Evolutionary conservation across 768 basidiomycete genomes (phyloP), one percentile per base, ranked within the genome.

Genomic region (Phylloporus scabripes): DNA sequence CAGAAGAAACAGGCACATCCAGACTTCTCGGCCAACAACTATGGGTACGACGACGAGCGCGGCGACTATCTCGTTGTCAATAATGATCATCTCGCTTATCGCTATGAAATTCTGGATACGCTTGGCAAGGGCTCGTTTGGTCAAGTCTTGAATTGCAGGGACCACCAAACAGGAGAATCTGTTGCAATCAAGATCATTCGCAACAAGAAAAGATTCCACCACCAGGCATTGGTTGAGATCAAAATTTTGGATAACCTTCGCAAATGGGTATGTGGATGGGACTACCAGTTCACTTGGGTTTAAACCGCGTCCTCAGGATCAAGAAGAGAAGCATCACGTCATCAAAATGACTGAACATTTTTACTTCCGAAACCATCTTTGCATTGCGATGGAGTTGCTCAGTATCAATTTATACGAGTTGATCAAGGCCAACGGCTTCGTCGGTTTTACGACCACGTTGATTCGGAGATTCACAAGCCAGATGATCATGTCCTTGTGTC

Each of bases 181-280:
- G 91, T 98, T 9, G 96, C 96, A 15, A 84, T 99, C 72, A 99
- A 99, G 77, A 98, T 99, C 54, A 98, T 99, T 59, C 83, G 96
- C 34, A 98, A 98, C 74, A 98, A 97, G 77, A 97, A 98, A 70
- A 79, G 96, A 42, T 98, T 98, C 74, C 94, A 98, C 66, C 91
- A 95, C 60, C 96, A 98, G 67, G 96, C 95, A 1, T 68, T 98
- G 38, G 94, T 98, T n/a, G 96, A 98, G 72, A 95, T 98, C 70
- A 97, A 97, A 71, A 97, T 99, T 50, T 72, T 99, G 54, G 92
- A 97, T 59, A 97, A 90, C 65, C 75, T 98, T 57, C 82, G 89
- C 26, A 92, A 94, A 88, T 98, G 96, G 96, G 94, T 92, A 60
- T 49, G 85, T 73, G n/a, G 17, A 7, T 21, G 49, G 2, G 9